Conservation (phyloP, 2,329 filamentous ascomycete genomes). For the Setomelanomma holmii region DNA sequence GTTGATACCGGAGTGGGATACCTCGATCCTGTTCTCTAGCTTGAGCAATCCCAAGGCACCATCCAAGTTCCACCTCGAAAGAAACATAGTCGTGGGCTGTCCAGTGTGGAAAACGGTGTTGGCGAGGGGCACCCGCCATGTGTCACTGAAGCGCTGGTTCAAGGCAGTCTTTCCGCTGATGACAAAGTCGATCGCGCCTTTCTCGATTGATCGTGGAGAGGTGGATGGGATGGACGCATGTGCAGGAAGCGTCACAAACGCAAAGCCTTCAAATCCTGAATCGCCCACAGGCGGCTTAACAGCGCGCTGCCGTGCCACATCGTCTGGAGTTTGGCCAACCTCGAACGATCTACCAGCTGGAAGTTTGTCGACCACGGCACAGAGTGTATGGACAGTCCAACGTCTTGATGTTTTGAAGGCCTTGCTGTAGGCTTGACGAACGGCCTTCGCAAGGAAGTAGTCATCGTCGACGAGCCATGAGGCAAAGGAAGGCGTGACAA, state of each 20-base stretch:
- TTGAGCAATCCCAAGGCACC: constrained; percentile 3
- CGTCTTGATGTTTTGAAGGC: background rate
- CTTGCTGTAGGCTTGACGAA: constrained; percentile 25
- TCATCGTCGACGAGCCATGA: constrained; percentile 36
- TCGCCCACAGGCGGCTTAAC: constrained; percentile 22
- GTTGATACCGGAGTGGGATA: constrained; percentile 26
- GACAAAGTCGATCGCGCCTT: constrained; percentile 36
- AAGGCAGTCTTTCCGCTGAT: constrained; percentile 6
- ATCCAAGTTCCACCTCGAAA: constrained; percentile 29
- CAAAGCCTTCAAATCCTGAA: constrained; percentile 43
- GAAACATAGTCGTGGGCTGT: constrained; percentile 43
- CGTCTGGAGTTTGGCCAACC: constrained; percentile 1
- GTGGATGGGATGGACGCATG: constrained; percentile 16
- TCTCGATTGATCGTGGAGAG: constrained; percentile 12
- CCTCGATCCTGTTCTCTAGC: constrained; percentile 14
- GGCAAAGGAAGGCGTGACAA: constrained; percentile 44
- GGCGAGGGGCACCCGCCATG: constrained; percentile 69
- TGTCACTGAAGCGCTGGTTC: constrained; percentile 8
- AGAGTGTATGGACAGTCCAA: constrained; percentile 27
- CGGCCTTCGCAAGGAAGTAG: constrained; percentile 34
- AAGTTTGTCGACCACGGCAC: constrained; percentile 48
- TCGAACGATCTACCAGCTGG: constrained; percentile 26
- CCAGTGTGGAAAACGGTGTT: constrained; percentile 81
- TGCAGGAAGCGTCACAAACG: constrained; percentile 32
- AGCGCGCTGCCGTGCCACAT: constrained; percentile 3